Evolutionary conservation across 2,329 filamentous ascomycete species (phyloP).

Genomic region (Exophiala sp.): DNA sequence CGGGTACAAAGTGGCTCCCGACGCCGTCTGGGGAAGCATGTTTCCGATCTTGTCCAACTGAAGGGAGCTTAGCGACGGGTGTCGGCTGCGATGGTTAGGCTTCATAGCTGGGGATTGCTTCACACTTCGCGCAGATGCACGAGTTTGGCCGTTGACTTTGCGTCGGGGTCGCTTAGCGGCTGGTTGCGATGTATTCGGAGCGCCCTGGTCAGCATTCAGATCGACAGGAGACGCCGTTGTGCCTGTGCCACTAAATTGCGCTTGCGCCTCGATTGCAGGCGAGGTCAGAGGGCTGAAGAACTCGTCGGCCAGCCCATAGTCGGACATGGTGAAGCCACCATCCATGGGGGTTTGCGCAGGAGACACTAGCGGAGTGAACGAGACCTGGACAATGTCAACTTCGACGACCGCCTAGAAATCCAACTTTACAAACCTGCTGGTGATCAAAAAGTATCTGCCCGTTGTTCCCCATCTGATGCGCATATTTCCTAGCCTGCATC

Average conservation of each 20-base stretch:
- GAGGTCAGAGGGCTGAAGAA: constrained; percentile 51
- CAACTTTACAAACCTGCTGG: constrained; percentile 33
- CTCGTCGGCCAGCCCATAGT: constrained; percentile 48
- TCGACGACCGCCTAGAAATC: neutral
- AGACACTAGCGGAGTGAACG: constrained; percentile 50
- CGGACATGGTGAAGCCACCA: constrained; percentile 44
- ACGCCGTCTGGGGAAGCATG: constrained; percentile 32
- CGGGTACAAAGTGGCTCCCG: constrained; percentile 33
- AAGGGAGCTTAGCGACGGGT: constrained; percentile 27
- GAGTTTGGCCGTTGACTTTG: constrained; percentile 35
- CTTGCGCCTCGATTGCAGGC: constrained; percentile 47
- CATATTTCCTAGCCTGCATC: constrained; percentile 43
- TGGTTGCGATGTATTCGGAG: constrained; percentile 33
- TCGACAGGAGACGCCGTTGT: constrained; percentile 43
- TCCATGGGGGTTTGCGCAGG: constrained; percentile 51
- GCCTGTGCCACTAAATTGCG: constrained; percentile 37
- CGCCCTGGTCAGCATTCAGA: constrained; percentile 33
- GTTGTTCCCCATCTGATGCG: constrained; percentile 38
- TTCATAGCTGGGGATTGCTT: constrained; percentile 46
- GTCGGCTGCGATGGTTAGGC: constrained; percentile 38
- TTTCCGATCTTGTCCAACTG: constrained; percentile 35
- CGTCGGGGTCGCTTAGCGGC: constrained; percentile 40
- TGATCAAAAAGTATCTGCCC: constrained; percentile 43
- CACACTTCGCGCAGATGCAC: constrained; percentile 32
- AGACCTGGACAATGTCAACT: constrained; percentile 36